phyloP scores from a whole-genome alignment of 257 asterid species.

The Capsicum chinense region DNA sequence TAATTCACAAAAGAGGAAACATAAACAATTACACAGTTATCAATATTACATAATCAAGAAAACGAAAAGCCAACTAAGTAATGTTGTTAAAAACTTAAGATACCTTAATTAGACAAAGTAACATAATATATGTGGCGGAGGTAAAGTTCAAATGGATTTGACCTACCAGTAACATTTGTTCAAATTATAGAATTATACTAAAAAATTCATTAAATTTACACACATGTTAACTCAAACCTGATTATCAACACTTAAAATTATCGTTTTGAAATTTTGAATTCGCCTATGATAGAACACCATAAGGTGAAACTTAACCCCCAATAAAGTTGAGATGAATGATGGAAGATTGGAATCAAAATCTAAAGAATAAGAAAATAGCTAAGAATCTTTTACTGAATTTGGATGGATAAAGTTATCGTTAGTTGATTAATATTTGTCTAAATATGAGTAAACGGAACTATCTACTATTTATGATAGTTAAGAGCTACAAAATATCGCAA shows the following conservation, averaged over 20 bases:
- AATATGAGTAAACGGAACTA: not conserved
- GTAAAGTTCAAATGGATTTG: too few species aligned
- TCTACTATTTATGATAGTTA: not conserved
- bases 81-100: not conserved
- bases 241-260: too few species aligned
- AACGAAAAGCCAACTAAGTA: not conserved
- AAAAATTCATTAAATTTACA: too few species aligned
- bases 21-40: slow-evolving; percentile 16
- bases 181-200: too few species aligned
- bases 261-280: too few species aligned
- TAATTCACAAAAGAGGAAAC: not conserved
- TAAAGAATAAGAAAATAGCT: not conserved
- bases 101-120: not conserved
- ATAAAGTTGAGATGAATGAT: not conserved
- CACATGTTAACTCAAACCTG: too few species aligned
- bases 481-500: not conserved
- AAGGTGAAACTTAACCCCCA: slow-evolving; percentile 24
- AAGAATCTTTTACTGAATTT: not conserved
- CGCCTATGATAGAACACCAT: not conserved
- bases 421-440: not conserved
- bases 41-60: slow-evolving; percentile 19
- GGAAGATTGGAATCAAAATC: not conserved
- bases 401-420: not conserved
- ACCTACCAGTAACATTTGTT: too few species aligned
- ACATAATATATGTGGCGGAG: too few species aligned